A percentile compares a stretch with the other conserved stretches of the same genome.
phyloP scores from a whole-genome alignment of 345 rosid genomes.

The Mallotus nudiflorus region DNA sequence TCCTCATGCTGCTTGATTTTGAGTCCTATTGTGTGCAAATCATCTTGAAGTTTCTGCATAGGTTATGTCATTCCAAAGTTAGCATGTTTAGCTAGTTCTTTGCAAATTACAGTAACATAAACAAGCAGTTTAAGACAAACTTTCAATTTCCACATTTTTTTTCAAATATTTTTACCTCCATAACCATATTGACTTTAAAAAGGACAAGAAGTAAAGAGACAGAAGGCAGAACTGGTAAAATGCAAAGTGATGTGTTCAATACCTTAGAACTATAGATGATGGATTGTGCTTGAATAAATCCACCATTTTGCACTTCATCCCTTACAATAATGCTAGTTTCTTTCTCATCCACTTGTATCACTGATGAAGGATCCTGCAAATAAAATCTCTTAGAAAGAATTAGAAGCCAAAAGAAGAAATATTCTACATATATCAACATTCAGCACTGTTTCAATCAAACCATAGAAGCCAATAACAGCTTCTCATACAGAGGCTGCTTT shows the following conservation, averaged over 20 bases:
- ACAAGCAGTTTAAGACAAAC: neutral
- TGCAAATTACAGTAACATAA: neutral
- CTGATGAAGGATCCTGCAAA: slow-evolving; percentile 15
- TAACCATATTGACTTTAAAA: neutral
- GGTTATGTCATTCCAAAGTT: slow-evolving; percentile 8
- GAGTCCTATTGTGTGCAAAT: slow-evolving; percentile 51
- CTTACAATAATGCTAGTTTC: slow-evolving; percentile 16
- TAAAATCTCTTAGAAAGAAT: neutral
- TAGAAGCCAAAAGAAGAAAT: neutral
- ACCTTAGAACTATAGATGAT: slow-evolving; percentile 25
- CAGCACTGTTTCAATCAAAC: neutral
- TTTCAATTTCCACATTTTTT: neutral
- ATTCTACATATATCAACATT: neutral
- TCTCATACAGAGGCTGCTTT: neutral
- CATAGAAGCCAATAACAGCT: neutral
- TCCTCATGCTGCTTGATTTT: slow-evolving; percentile 72
- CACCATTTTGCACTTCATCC: slow-evolving; percentile 23
- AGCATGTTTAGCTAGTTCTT: neutral
- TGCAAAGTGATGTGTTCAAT: neutral
- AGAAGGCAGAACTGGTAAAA: neutral
- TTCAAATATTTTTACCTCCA: neutral
- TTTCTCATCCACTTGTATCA: slow-evolving; percentile 23
- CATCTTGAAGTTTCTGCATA: slow-evolving; percentile 70
- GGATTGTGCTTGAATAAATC: slow-evolving; percentile 13
- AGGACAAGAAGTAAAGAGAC: neutral